Conservation (phyloP, 2,329 filamentous ascomycete species). For the Lachnum nothofagi region DNA sequence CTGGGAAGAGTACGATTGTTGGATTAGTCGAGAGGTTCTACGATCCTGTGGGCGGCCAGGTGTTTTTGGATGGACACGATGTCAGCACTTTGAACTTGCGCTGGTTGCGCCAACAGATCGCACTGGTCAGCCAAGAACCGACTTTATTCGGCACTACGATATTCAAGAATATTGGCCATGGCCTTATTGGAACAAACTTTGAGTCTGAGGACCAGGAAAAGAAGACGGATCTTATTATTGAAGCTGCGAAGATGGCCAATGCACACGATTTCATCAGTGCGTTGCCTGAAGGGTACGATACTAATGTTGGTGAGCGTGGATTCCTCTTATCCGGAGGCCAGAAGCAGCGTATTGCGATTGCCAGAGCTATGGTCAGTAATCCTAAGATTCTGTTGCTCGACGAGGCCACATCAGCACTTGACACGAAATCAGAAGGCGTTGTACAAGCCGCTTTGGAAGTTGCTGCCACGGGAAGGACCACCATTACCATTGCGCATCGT, state of each 20-base stretch:
- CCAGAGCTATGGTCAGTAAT: constrained; percentile 81
- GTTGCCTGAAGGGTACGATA: constrained; percentile 85
- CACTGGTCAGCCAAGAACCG: constrained; percentile 89
- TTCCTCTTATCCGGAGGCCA: constrained; percentile 91
- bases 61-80: constrained; percentile 78
- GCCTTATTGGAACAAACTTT: constrained; percentile 76
- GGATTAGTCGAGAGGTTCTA: constrained; percentile 94
- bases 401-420: constrained; percentile 88
- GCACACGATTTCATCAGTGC: constrained; percentile 84
- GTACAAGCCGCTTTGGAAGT: constrained; percentile 89
- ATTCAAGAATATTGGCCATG: constrained; percentile 82
- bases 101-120: constrained; percentile 89
- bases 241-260: constrained; percentile 85
- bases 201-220: constrained; percentile 65
- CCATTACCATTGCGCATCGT: constrained; percentile 92
- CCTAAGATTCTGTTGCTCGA: constrained; percentile 90
- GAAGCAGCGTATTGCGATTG: constrained; percentile 94
- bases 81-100: constrained; percentile 76
- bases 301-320: constrained; percentile 90
- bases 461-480: constrained; percentile 80
- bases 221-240: constrained; percentile 64
- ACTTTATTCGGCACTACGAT: constrained; percentile 87
- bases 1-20: constrained; percentile 90
- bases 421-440: constrained; percentile 90
- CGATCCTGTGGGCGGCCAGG: constrained; percentile 72